Percentiles rank a stretch among this genome's conserved stretches.
These are phyloP conservation scores for Coemansia sp. DNA, from an alignment of 192 early-diverging fungal species.

Conservation along the genomic window DNA sequence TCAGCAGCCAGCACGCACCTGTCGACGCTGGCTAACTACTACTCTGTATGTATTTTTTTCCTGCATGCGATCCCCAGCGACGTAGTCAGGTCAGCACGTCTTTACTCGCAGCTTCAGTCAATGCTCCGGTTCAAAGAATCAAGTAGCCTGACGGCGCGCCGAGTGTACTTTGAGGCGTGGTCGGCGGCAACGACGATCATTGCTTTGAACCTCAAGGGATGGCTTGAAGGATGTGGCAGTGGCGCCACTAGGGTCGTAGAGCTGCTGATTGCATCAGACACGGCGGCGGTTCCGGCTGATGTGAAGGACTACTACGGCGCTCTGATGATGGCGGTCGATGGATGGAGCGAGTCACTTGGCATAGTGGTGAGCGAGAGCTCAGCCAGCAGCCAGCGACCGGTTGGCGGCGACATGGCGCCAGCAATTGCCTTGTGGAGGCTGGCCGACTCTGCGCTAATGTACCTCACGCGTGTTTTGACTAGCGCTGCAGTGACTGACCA, in stretches of 20 bases:
- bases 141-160: slow-evolving; percentile 28
- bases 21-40: slow-evolving; percentile 50
- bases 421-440: slow-evolving; percentile 21
- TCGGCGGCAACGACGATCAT: slow-evolving; percentile 35
- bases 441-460: slow-evolving; percentile 37
- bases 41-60: slow-evolving; percentile 49
- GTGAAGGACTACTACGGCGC: slow-evolving; percentile 27
- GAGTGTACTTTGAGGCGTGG: slow-evolving; percentile 55
- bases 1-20: slow-evolving; percentile 14
- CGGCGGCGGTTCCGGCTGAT: not conserved
- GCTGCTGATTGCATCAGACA: not conserved
- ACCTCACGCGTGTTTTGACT: slow-evolving; percentile 31
- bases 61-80: slow-evolving; percentile 45
- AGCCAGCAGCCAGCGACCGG: not conserved
- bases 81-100: slow-evolving; percentile 33
- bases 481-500: slow-evolving; percentile 20
- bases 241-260: not conserved
- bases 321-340: slow-evolving; percentile 15
- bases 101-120: slow-evolving; percentile 43
- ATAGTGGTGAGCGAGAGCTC: slow-evolving; percentile 13
- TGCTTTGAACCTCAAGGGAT: slow-evolving; percentile 4
- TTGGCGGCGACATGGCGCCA: not conserved
- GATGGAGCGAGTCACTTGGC: slow-evolving; percentile 33
- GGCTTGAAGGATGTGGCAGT: slow-evolving; percentile 11
- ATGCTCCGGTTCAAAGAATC: slow-evolving; percentile 48